A percentile compares a stretch with the other conserved stretches of the same genome.
phyloP scores from a whole-genome alignment of 2,329 filamentous ascomycete species.

The Fusarium illudens region DNA sequence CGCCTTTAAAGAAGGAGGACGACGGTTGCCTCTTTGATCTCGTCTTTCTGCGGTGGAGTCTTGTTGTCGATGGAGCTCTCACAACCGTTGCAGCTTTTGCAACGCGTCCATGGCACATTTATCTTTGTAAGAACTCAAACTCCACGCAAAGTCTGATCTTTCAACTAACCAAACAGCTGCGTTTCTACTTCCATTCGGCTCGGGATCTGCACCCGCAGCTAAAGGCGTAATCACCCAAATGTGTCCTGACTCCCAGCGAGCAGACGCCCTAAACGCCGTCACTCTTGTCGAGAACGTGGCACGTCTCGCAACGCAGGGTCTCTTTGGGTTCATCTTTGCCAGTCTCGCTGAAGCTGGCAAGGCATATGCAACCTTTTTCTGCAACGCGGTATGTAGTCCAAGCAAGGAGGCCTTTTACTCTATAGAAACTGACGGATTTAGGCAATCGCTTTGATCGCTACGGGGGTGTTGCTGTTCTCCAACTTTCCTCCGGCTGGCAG shows the following conservation, averaged over 20 bases:
- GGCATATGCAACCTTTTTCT: conserved; percentile 70
- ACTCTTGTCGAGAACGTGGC: conserved; percentile 76
- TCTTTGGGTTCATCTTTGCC: conserved; percentile 75
- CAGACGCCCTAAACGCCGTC: conserved; percentile 74
- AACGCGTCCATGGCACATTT: conserved; percentile 72
- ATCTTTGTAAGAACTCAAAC: conserved; percentile 56
- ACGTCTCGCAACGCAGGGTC: conserved; percentile 66
- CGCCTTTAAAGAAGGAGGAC: conserved; percentile 47
- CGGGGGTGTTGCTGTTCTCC: conserved; percentile 52
- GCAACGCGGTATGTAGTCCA: conserved; percentile 63
- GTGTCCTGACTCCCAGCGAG: conserved; percentile 67
- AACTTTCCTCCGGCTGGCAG: conserved; percentile 54
- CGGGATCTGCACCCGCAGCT: conserved; percentile 73
- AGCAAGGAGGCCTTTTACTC: background rate
- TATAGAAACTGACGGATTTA: conserved; percentile 37
- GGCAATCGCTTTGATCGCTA: conserved; percentile 60
- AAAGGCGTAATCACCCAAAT: conserved; percentile 79
- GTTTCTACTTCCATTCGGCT: conserved; percentile 71
- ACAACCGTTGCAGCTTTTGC: conserved; percentile 71
- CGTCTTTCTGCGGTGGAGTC: conserved; percentile 70
- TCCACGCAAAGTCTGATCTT: background rate
- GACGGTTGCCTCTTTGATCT: conserved; percentile 70
- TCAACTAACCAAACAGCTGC: conserved; percentile 54
- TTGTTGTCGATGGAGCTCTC: conserved; percentile 70
- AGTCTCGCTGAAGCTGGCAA: conserved; percentile 67